Percentiles rank a stretch among this genome's conserved stretches.
Evolutionary conservation across 768 basidiomycete genomes (phyloP).

Genomic region (Boletus fagicola): DNA sequence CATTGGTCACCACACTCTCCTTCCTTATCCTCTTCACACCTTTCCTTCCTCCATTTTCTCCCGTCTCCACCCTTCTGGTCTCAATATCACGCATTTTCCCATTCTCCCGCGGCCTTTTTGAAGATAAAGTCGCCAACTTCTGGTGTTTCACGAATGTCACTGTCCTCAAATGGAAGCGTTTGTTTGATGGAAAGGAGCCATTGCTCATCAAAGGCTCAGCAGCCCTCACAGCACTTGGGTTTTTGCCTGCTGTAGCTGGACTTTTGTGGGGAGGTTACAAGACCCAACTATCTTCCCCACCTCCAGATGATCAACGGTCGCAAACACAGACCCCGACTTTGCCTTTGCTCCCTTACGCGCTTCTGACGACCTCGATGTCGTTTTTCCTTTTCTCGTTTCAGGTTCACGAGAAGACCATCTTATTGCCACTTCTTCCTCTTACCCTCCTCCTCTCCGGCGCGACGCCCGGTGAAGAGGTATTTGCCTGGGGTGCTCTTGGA

Average conservation of each 20-base stretch:
- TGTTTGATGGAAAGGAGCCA: constrained; percentile 38
- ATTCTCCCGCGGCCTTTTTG: constrained; percentile 85
- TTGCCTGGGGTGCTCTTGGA: constrained; percentile 38
- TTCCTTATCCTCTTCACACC: constrained; percentile 76
- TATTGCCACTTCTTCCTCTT: constrained; percentile 82
- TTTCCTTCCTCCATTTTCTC: constrained; percentile 69
- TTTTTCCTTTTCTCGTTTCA: constrained; percentile 98
- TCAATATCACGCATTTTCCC: constrained; percentile 86
- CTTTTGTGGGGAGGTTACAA: constrained; percentile 40
- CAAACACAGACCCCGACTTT: constrained; percentile 50
- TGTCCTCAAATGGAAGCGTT: constrained; percentile 75
- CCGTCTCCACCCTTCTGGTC: constrained; percentile 49
- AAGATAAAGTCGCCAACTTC: constrained; percentile 96
- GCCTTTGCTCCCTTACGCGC: constrained; percentile 73
- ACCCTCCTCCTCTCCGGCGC: constrained; percentile 67
- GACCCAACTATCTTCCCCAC: constrained; percentile 16
- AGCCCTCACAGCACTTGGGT: constrained; percentile 64
- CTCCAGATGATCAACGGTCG: background rate
- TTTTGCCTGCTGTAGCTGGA: constrained; percentile 58
- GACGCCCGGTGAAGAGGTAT: constrained; percentile 24
- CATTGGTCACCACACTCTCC: constrained; percentile 54
- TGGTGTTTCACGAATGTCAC: constrained; percentile 91
- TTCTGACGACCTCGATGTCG: constrained; percentile 80
- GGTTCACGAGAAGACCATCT: constrained; percentile 92
- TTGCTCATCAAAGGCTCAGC: constrained; percentile 67